Conservation (phyloP, 2,329 filamentous ascomycete species). For the Ceratocystis variospora region DNA sequence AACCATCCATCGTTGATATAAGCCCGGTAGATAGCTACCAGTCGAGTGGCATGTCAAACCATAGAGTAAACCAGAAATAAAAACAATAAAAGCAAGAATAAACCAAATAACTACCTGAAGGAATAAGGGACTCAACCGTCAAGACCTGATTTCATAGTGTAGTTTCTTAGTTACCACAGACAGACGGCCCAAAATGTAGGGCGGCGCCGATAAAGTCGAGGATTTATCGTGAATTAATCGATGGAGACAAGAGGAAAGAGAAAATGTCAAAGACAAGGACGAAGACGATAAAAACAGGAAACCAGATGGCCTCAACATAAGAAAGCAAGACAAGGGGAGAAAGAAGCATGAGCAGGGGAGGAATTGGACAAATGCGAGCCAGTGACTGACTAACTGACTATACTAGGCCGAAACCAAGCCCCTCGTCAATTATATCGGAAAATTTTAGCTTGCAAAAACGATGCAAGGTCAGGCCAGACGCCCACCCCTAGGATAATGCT, state of each 20-base stretch:
- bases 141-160: not conserved
- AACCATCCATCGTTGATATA: not conserved
- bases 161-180: not conserved
- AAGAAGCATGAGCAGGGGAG: conserved; percentile 1
- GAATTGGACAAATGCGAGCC: not conserved
- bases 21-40: not conserved
- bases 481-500: not conserved
- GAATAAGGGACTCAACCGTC: not conserved
- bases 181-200: not conserved
- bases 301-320: not conserved
- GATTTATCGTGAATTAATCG: not conserved
- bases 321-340: not conserved
- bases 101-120: not conserved
- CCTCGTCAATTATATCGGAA: not conserved
- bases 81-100: not conserved
- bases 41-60: not conserved
- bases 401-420: not conserved
- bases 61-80: not conserved
- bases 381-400: too few species aligned
- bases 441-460: not conserved
- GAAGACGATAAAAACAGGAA: conserved; percentile 1
- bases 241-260: not conserved
- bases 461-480: not conserved
- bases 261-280: not conserved
- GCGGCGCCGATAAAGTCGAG: not conserved